Conservation (phyloP, 2,329 filamentous ascomycete genomes). For the Trichoderma sp. region DNA sequence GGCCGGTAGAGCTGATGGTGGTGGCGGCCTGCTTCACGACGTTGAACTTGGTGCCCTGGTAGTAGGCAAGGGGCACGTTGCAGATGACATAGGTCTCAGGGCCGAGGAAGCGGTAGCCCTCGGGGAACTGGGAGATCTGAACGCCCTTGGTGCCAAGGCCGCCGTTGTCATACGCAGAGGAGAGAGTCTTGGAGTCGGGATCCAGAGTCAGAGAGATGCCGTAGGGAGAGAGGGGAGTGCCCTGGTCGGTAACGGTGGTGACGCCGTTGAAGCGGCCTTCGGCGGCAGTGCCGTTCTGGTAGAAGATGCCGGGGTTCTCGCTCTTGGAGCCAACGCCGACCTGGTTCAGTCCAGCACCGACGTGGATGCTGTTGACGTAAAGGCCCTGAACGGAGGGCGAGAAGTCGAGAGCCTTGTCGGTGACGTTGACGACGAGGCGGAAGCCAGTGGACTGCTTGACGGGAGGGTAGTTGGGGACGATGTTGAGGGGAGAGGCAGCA, state of each 20-base stretch:
- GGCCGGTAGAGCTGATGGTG: constrained; percentile 22
- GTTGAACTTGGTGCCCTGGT: constrained; percentile 33
- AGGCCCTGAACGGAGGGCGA: constrained; percentile 37
- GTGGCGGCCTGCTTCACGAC: constrained; percentile 36
- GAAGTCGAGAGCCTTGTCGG: constrained; percentile 36
- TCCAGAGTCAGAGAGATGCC: constrained; percentile 32
- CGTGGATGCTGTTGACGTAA: constrained; percentile 40
- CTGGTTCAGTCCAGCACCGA: constrained; percentile 39
- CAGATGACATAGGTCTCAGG: constrained; percentile 43
- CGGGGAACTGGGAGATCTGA: constrained; percentile 31
- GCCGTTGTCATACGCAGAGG: constrained; percentile 26
- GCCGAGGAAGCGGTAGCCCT: constrained; percentile 31
- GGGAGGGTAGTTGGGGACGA: constrained; percentile 8
- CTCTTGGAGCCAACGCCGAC: constrained; percentile 35
- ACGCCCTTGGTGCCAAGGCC: constrained; percentile 36
- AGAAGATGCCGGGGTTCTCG: constrained; percentile 38
- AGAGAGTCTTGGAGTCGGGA: constrained; percentile 30
- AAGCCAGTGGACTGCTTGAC: constrained; percentile 30
- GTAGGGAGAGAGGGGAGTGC: constrained; percentile 36
- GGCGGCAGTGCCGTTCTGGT: constrained; percentile 45
- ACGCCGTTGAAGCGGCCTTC: constrained; percentile 29
- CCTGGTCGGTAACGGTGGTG: constrained; percentile 39
- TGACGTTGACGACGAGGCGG: constrained; percentile 43
- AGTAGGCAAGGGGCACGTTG: constrained; percentile 39
- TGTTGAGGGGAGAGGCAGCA: constrained; percentile 23